phyloP scores from a whole-genome alignment of 2,329 filamentous ascomycete genomes.

The Acrodontium crateriforme region DNA sequence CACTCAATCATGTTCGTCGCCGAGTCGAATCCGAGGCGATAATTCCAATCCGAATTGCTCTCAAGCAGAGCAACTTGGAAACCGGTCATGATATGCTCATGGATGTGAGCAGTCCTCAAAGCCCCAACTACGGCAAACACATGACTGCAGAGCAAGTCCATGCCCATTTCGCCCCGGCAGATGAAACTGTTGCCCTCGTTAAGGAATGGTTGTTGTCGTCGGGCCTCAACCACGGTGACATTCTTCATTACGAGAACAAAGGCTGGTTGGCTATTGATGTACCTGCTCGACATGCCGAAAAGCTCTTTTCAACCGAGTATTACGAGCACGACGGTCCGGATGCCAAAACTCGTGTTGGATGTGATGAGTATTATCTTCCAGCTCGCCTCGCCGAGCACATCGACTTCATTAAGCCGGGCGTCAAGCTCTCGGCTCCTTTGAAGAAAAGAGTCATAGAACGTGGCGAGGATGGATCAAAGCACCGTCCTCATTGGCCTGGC shows the following conservation, averaged over 20 bases:
- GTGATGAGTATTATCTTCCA: slow-evolving; percentile 25
- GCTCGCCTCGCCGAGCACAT: slow-evolving; percentile 33
- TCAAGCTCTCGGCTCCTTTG: slow-evolving; percentile 27
- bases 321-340: slow-evolving; percentile 24
- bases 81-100: slow-evolving; percentile 16
- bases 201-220: slow-evolving; percentile 24
- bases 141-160: slow-evolving; percentile 23
- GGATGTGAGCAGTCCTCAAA: slow-evolving; percentile 18
- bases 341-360: slow-evolving; percentile 24
- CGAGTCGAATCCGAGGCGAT: slow-evolving; percentile 23
- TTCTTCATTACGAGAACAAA: slow-evolving; percentile 19
- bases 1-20: slow-evolving; percentile 18
- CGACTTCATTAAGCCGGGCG: slow-evolving; percentile 43
- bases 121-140: slow-evolving; percentile 23
- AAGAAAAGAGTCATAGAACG: slow-evolving; percentile 8
- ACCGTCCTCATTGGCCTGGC: no score
- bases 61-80: slow-evolving; percentile 12
- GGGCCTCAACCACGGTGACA: slow-evolving; percentile 15
- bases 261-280: slow-evolving; percentile 29
- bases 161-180: slow-evolving; percentile 26
- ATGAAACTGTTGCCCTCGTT: slow-evolving; percentile 20
- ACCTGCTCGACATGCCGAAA: slow-evolving; percentile 23
- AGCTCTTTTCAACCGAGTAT: slow-evolving; percentile 26
- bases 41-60: slow-evolving; percentile 13
- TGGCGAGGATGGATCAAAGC: no score